Evolutionary conservation across 169 alveolate species (phyloP).

Genomic region (Plasmodium malariae): DNA sequence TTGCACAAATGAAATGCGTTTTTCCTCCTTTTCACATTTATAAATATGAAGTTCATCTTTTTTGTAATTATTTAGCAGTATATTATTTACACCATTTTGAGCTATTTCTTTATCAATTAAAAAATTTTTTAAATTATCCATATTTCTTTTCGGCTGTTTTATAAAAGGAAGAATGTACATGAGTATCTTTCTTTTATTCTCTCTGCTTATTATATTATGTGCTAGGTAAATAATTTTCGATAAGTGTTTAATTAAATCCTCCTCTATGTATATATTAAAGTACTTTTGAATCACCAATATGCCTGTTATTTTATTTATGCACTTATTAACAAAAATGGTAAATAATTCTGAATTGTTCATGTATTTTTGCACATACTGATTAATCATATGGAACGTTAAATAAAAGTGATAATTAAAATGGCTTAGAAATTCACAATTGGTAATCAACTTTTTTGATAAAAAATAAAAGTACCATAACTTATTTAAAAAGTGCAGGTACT

Average conservation of each 20-base stretch:
- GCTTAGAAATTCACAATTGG: slow-evolving; percentile 51
- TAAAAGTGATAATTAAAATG: slow-evolving; percentile 54
- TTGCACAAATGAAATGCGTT: neutral
- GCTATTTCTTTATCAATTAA: neutral
- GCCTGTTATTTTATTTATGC: slow-evolving; percentile 33
- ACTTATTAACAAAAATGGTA: slow-evolving; percentile 42
- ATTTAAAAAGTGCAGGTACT: slow-evolving; percentile 33
- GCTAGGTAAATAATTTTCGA: slow-evolving; percentile 35
- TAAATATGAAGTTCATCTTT: neutral
- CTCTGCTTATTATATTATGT: slow-evolving; percentile 18
- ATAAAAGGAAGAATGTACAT: slow-evolving; percentile 46
- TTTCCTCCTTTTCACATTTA: neutral
- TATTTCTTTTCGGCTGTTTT: neutral
- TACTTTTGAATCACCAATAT: slow-evolving; percentile 41
- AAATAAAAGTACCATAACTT: slow-evolving; percentile 57
- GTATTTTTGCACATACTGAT: slow-evolving; percentile 47
- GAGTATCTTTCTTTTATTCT: slow-evolving; percentile 42
- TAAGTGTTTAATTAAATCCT: slow-evolving; percentile 29
- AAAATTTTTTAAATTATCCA: slow-evolving; percentile 2
- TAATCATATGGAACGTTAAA: slow-evolving; percentile 36
- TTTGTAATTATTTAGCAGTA: neutral
- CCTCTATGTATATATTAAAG: slow-evolving; percentile 26
- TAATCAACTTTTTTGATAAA: slow-evolving; percentile 43
- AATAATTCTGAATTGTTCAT: slow-evolving; percentile 23
- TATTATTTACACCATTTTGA: neutral